Base-by-base conservation (phyloP, 2,329 filamentous ascomycete species). In the Cryphonectria radicalis region DNA sequence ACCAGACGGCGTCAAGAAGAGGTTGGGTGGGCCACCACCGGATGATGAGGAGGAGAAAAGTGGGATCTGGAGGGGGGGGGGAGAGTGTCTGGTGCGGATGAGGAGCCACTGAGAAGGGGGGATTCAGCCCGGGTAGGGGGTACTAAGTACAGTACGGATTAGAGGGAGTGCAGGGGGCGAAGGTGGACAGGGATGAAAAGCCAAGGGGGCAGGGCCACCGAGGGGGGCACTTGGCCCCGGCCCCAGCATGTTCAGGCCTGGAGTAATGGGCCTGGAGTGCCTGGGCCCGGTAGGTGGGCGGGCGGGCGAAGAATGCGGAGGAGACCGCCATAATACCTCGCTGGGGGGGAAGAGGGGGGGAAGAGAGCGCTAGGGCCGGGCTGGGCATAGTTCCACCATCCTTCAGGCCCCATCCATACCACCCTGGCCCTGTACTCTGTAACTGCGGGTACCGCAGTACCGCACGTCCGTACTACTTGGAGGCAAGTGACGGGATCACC, bases 21-120 rank as follows among this genome's bases (percentile, higher is more conserved):
- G 53, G 50, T 66, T 53, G 68, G 40, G 65, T 66, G 68, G 68
- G 71, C 71, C 42, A 67, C 46, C 40, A 63, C 71, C 42, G 71
- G 68, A 65, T 65, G 66, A 72, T 72, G 71, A 72, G 71, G 71
- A 72, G 71, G 60, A 72, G 42, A 55, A 68, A 37, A 53, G 65
- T 46, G 70, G 57, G 55, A 62, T 57, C 25, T 66, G 69, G 68
- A 68, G 65, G 43, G 35, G 28, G 28, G 70, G 60, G 46, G 65
- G 60, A 60, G 67, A 68, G 68, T 65, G 68, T 62, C 50, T 63
- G 42, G 62, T n/a, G 66, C 63, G 59, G 57, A 70, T 63, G 53
- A 62, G 66, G 57, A 65, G 62, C 57, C 37, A 43, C 37, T 64
- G n/a, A 42, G 37, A 64, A 42, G 60, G 35, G 60, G 57, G 35